Conservation (phyloP, 768 basidiomycete species). For the Boletus sensibilis region DNA sequence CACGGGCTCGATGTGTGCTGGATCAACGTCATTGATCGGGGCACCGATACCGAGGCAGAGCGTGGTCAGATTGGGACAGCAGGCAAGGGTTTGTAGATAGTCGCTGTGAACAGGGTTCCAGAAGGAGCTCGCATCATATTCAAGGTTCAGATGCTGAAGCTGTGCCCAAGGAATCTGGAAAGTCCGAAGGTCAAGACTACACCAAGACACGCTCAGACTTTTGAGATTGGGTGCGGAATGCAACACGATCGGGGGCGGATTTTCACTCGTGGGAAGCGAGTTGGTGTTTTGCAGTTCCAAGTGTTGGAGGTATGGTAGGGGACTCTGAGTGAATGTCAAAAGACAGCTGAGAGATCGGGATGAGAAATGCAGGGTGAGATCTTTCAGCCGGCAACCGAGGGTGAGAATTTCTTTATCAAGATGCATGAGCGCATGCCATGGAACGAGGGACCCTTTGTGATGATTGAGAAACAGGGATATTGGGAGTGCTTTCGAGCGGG, state of each 20-base stretch:
- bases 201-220: slow-evolving; percentile 30
- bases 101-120: slow-evolving; percentile 33
- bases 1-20: slow-evolving; percentile 16
- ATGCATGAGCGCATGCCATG: slow-evolving; percentile 28
- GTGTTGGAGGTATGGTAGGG: slow-evolving; percentile 23
- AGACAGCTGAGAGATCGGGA: slow-evolving; percentile 26
- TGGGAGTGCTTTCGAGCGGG: slow-evolving; percentile 30
- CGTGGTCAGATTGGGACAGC: slow-evolving; percentile 27
- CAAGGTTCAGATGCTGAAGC: slow-evolving; percentile 27
- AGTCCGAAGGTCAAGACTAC: slow-evolving; percentile 24
- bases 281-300: slow-evolving; percentile 30
- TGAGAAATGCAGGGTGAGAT: slow-evolving; percentile 22
- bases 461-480: slow-evolving; percentile 27
- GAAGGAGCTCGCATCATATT: slow-evolving; percentile 28
- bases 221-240: slow-evolving; percentile 29
- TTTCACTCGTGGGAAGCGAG: slow-evolving; percentile 23
- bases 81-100: slow-evolving; percentile 24
- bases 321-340: slow-evolving; percentile 28
- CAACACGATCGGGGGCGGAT: slow-evolving; percentile 24
- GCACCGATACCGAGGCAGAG: slow-evolving; percentile 30
- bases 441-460: slow-evolving; percentile 19
- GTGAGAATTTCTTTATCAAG: slow-evolving; percentile 32
- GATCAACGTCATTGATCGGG: slow-evolving; percentile 16
- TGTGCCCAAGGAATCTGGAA: slow-evolving; percentile 32
- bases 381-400: slow-evolving; percentile 21